Percentiles rank a stretch among this genome's conserved stretches.
Evolutionary conservation across 2,329 filamentous ascomycete genomes (phyloP).

Genomic region (Penicillium sp.): DNA sequence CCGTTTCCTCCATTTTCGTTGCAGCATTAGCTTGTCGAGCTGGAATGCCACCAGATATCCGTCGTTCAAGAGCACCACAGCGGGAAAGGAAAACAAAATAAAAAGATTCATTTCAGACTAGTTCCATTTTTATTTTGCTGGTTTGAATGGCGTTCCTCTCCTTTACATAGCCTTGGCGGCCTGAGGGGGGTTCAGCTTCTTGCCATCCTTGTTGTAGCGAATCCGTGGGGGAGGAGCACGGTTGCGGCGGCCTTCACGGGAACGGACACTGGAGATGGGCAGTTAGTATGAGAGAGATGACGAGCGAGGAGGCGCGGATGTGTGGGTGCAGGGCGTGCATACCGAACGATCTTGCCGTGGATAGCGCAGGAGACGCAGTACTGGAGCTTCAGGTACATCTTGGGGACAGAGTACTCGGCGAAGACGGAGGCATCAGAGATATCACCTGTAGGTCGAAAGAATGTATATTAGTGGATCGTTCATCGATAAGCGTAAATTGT

Average conservation of each 20-base stretch:
- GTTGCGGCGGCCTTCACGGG: slow-evolving; percentile 96
- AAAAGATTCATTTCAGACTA: slow-evolving; percentile 46
- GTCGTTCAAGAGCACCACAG: slow-evolving; percentile 37
- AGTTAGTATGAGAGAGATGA: slow-evolving; percentile 18
- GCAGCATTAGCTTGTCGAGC: slow-evolving; percentile 19
- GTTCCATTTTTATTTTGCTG: slow-evolving; percentile 45
- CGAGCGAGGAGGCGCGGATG: background rate
- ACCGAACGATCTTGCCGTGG: slow-evolving; percentile 99
- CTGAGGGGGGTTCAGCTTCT: slow-evolving; percentile 95
- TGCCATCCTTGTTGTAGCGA: slow-evolving; percentile 99
- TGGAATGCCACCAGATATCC: slow-evolving; percentile 14
- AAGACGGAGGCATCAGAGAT: slow-evolving; percentile 99
- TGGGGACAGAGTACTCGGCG: slow-evolving; percentile 98
- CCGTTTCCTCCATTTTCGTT: slow-evolving; percentile 27
- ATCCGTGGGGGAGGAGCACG: slow-evolving; percentile 96
- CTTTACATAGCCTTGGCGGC: slow-evolving; percentile 66
- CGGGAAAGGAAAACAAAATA: slow-evolving; percentile 43
- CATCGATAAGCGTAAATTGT: background rate
- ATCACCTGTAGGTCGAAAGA: slow-evolving; percentile 73
- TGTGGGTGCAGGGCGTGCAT: slow-evolving; percentile 56
- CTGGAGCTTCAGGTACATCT: slow-evolving; percentile 99
- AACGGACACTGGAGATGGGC: slow-evolving; percentile 77
- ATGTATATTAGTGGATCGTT: slow-evolving; percentile 11
- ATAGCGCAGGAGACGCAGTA: slow-evolving; percentile 99
- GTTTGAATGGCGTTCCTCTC: slow-evolving; percentile 36